Evolutionary conservation across 2,329 filamentous ascomycete genomes (phyloP).

Genomic region (Cordyceps pruinosa): DNA sequence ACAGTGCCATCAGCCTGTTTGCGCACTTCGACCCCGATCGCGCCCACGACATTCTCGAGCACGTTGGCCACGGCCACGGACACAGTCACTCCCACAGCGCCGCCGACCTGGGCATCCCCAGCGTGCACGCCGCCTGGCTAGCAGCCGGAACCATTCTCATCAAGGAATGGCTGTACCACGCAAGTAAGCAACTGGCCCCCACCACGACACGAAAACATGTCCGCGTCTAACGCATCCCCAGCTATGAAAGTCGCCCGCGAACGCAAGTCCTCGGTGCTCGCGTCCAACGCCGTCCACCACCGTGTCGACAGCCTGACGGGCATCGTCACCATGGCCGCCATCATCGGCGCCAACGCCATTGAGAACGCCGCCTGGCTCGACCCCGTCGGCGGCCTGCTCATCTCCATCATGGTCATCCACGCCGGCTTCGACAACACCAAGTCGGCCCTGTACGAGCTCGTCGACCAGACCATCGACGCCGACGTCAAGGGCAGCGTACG

Average conservation of each 20-base stretch:
- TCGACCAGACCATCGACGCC: conserved; percentile 81
- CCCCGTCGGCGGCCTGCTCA: conserved; percentile 84
- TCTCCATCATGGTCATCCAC: conserved; percentile 87
- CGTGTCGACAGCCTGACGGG: conserved; percentile 93
- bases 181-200: conserved; percentile 58
- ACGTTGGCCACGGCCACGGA: conserved; percentile 56
- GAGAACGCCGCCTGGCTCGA: conserved; percentile 86
- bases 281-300: conserved; percentile 94
- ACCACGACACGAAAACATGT: not conserved
- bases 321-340: conserved; percentile 83
- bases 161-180: conserved; percentile 96
- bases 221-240: conserved; percentile 33
- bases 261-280: conserved; percentile 90
- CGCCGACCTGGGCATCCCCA: conserved; percentile 52
- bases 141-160: conserved; percentile 82
- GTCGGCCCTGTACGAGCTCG: conserved; percentile 75
- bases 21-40: conserved; percentile 67
- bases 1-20: conserved; percentile 60
- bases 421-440: conserved; percentile 83
- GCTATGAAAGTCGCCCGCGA: conserved; percentile 93
- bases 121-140: conserved; percentile 91
- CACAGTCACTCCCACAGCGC: conserved; percentile 51
- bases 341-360: conserved; percentile 82
- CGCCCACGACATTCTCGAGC: conserved; percentile 55
- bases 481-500: conserved; percentile 71